Evolutionary conservation across 202 grass and related monocot species (phyloP).

Genomic region (Musa balbisiana): DNA sequence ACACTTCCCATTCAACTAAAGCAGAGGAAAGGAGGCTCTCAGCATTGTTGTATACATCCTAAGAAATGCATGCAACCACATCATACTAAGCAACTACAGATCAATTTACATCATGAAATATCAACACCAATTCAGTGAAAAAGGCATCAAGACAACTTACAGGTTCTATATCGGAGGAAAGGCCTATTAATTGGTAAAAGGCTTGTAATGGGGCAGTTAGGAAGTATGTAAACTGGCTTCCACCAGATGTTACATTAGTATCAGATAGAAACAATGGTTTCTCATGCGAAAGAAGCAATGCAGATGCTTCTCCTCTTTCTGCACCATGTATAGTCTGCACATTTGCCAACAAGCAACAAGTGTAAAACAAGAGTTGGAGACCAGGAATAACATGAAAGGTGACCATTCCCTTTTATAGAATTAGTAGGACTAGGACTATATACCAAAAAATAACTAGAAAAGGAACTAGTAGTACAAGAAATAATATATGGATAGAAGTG

Average conservation of each 20-base stretch:
- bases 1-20: conserved; percentile 81
- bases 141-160: conserved; percentile 40
- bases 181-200: conserved; percentile 75
- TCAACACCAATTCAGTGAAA: background rate
- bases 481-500: background rate
- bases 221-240: conserved; percentile 95
- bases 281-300: conserved; percentile 84
- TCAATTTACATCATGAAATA: background rate
- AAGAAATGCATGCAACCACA: conserved; percentile 20
- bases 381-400: too few relatives aligned
- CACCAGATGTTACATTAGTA: conserved; percentile 38
- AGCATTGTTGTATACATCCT: conserved; percentile 57
- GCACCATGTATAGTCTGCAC: conserved; percentile 69
- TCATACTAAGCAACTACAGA: background rate
- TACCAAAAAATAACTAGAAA: background rate
- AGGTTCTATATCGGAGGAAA: conserved; percentile 53
- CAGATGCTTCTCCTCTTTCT: conserved; percentile 75
- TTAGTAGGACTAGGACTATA: background rate
- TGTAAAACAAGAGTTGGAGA: background rate
- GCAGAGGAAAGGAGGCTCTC: conserved; percentile 67
- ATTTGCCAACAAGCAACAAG: background rate
- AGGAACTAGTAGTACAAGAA: background rate
- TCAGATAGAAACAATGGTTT: conserved; percentile 34
- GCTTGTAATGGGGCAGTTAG: conserved; percentile 91
- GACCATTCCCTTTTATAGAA: background rate